These are phyloP conservation scores for Pseudozyma hubeiensis DNA, from an alignment of 1,284 basidiomycete genomes.

Conservation along the genomic window DNA sequence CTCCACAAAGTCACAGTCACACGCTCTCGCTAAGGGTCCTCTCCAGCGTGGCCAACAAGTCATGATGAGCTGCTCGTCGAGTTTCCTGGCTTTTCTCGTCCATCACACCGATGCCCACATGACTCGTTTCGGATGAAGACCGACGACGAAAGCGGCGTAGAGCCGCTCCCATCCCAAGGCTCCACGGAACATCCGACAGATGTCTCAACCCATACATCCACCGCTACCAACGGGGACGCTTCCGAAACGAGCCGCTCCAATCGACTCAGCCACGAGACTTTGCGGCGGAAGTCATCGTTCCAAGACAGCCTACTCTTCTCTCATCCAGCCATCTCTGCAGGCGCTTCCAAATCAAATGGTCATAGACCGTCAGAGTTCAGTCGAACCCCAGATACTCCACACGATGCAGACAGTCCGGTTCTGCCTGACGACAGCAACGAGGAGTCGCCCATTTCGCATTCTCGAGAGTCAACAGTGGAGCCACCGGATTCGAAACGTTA, in stretches of 20 bases:
- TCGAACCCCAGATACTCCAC: neutral
- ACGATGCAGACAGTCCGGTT: neutral
- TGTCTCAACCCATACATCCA: neutral
- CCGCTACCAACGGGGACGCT: neutral
- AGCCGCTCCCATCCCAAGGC: conserved; percentile 3
- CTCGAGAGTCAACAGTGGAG: conserved; percentile 15
- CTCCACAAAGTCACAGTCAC: conserved; percentile 25
- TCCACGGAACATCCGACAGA: neutral
- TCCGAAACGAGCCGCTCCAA: neutral
- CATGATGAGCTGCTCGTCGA: neutral
- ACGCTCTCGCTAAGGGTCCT: conserved; percentile 14
- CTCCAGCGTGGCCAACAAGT: neutral
- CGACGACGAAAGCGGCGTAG: conserved; percentile 8
- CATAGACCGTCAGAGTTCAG: no score
- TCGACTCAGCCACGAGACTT: conserved; percentile 28
- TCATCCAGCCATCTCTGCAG: neutral
- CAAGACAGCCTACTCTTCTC: neutral
- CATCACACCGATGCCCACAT: conserved; percentile 9
- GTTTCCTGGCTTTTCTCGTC: no score
- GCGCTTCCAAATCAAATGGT: neutral
- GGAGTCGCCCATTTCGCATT: conserved; percentile 6
- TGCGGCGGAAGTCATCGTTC: conserved; percentile 7
- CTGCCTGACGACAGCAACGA: neutral
- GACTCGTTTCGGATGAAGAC: conserved; percentile 19
- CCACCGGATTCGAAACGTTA: conserved; percentile 5